Base-by-base conservation (phyloP, 345 rosid genomes). In the Eucalyptus cladocalyx region DNA sequence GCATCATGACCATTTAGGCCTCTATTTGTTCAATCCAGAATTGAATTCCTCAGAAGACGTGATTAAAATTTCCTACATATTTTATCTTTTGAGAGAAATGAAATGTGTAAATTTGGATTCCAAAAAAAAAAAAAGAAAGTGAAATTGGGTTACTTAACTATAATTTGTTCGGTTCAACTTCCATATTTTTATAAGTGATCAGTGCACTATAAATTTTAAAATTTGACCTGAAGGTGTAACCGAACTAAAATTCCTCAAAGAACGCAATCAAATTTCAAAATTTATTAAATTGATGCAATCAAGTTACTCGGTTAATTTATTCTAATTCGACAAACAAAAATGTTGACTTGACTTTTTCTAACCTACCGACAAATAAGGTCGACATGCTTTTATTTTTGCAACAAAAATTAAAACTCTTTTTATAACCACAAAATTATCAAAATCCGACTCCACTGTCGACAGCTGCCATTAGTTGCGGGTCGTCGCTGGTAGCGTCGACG, bases 281-380 rank as follows among this genome's bases (percentile, higher is more conserved):
- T 2, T 32, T 69, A 5, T 32, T 10, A 17, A 69, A 34, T 34
- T 5, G 4, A 10, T 18, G 4, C 4, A 69, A 69, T 69, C 26
- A 69, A 34, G 2, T 34, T 24, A 34, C 3, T 69, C 0, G 0
- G 1, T 69, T 9, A 69, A 69, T 7, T 32, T 3, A 8, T 69
- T 34, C 1, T 9, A 9, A 9, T 32, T 18, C 18, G 42, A 21
- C 24, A 69, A 34, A 69, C 4, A 18, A 69, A 62, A 69, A 69
- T 17, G 6, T 3, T 5, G 4, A 5, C 3, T 1, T 3, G 4
- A 18, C 43, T 1, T 32, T 69, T 67, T 32, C 8, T 69, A 4
- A 17, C 2, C 0, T 17, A 16, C 40, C 1, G 3, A 32, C 17
- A 8, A 10, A 32, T 17, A 32, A 32, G 37, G 42, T 17, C 9